phyloP scores from a whole-genome alignment of 1,139 yeast species.

The Lodderomyces jiufengensis region DNA sequence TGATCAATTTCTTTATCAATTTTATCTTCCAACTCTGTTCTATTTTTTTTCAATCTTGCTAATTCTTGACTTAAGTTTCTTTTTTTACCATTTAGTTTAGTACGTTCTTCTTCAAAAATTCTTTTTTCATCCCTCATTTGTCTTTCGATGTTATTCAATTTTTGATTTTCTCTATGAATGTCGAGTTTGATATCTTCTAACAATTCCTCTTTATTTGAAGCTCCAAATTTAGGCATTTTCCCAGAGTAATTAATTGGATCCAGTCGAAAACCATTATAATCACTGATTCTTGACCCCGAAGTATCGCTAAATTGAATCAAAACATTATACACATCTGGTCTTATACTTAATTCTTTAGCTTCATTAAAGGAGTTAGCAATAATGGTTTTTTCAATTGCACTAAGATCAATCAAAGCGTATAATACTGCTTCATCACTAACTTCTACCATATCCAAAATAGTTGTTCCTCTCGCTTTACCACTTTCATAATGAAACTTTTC shows the following conservation, averaged over 20 bases:
- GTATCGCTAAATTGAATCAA: conserved; percentile 40
- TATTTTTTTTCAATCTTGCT: conserved; percentile 16
- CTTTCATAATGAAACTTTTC: conserved; percentile 53
- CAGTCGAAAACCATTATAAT: conserved; percentile 41
- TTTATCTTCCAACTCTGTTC: conserved; percentile 23
- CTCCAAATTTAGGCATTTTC: conserved; percentile 30
- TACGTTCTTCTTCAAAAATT: conserved; percentile 13
- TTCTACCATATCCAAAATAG: conserved; percentile 59
- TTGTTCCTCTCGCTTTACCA: conserved; percentile 29
- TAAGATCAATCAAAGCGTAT: conserved; percentile 63
- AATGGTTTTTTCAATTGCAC: conserved; percentile 56
- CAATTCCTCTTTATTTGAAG: conserved; percentile 18
- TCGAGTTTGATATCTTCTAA: conserved; percentile 17
- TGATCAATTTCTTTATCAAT: conserved; percentile 35
- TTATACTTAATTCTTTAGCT: conserved; percentile 42
- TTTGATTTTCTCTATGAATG: conserved; percentile 15
- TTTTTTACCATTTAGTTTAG: neutral
- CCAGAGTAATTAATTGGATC: conserved; percentile 54
- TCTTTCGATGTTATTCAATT: conserved; percentile 17
- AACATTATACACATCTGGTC: conserved; percentile 43
- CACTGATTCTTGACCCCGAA: conserved; percentile 42
- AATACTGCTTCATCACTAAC: conserved; percentile 52
- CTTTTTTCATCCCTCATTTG: conserved; percentile 16
- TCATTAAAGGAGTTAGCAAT: conserved; percentile 47
- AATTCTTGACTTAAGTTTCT: conserved; percentile 15